Base-by-base conservation (phyloP, 1,284 basidiomycete species). In the Naganishia sp. region DNA sequence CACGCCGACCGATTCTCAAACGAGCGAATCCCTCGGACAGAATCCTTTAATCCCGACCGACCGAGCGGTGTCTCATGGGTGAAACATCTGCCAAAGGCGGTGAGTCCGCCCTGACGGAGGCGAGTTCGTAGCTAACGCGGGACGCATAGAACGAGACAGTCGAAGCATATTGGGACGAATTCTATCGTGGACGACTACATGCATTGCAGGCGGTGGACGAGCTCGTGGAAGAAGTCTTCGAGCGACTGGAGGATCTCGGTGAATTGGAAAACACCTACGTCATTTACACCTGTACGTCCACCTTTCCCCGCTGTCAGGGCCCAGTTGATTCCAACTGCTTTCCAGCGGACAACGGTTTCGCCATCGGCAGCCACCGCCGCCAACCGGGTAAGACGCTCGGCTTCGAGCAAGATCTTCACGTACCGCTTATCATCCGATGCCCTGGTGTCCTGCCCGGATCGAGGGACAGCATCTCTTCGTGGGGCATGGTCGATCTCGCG, bases 141-240 rank as follows among this genome's bases (percentile, higher is more conserved):
- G 31, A 25, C 17, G 25, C 15, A 31, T 28, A 60, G 57, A 76
- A 78, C 52, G 25, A 47, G 1, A 74, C 74, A 1, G 67, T 74
- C n/a, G 70, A 72, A 43, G 71, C 68, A 41, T 76, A 78, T 64
- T 66, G 74, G n/a, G 76, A 76, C 62, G 72, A 78, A n/a, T 77
- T 73, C 52, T 74, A 76, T 66, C 71, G 76, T 5, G 69, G 68
- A 0, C 68, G 76, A 1, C 57, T 78, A 42, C 68, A 74, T 4
- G 31, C 73, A 0, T 58, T 76, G 15, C 73, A 74, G 54, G 69
- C 74, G 0, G 74, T 78, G 0, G 75, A 78, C 65, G 75, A 76
- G 72, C 63, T 77, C 0, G 73, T 78, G 7, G 75, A 74, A 41
- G 66, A 56, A 7, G 68, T 75, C 11, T 70, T 77, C 6, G 47